Percentiles rank a stretch among this genome's conserved stretches.
Evolutionary conservation across 768 basidiomycete genomes (phyloP).

Genomic region (Phylloporus rhodoxanthus): DNA sequence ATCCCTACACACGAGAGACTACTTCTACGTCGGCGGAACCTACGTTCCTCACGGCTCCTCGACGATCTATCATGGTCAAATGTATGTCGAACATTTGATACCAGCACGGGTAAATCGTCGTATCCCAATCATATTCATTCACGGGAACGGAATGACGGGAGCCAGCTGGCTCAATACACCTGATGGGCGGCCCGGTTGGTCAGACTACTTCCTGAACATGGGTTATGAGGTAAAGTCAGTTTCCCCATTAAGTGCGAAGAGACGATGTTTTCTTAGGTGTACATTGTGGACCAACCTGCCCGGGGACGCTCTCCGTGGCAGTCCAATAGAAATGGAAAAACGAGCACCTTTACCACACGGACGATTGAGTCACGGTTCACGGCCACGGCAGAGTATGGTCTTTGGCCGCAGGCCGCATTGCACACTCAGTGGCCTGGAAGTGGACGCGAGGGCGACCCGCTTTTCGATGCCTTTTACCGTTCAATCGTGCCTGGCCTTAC

Average conservation of each 20-base stretch:
- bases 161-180: slow-evolving; percentile 50
- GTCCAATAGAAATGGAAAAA: slow-evolving; percentile 33
- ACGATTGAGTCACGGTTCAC: slow-evolving; percentile 40
- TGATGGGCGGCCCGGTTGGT: slow-evolving; percentile 50
- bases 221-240: slow-evolving; percentile 41
- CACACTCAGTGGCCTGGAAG: slow-evolving; percentile 52
- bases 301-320: slow-evolving; percentile 45
- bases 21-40: slow-evolving; percentile 44
- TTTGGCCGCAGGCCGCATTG: slow-evolving; percentile 43
- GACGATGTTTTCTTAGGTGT: slow-evolving; percentile 26
- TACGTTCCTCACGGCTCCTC: slow-evolving; percentile 35
- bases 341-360: slow-evolving; percentile 25
- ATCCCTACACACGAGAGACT: slow-evolving; percentile 41
- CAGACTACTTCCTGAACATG: slow-evolving; percentile 46
- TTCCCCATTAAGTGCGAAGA: not conserved
- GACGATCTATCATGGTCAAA: slow-evolving; percentile 38
- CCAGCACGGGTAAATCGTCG: slow-evolving; percentile 35
- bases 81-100: slow-evolving; percentile 48
- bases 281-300: slow-evolving; percentile 43
- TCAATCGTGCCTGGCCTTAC: slow-evolving; percentile 38
- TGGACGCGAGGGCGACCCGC: slow-evolving; percentile 40
- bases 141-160: slow-evolving; percentile 49
- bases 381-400: slow-evolving; percentile 33
- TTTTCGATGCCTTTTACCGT: slow-evolving; percentile 42
- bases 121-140: slow-evolving; percentile 43